Evolutionary conservation across 2,329 filamentous ascomycete genomes (phyloP), one percentile per base, ranked within the genome.

Genomic region (Periconia sp.): DNA sequence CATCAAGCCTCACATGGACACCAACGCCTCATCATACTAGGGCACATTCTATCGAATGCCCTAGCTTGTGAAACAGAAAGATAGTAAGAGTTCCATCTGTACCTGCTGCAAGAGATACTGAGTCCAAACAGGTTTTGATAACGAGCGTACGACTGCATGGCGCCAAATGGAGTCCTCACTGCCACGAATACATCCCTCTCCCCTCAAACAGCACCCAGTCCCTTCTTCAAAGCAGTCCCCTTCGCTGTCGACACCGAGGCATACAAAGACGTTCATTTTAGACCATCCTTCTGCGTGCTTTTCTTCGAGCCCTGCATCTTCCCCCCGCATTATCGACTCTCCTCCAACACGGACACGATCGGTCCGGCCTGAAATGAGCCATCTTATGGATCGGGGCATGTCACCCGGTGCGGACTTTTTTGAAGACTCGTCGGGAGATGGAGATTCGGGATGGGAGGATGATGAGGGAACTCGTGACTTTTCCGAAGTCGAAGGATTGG

Each of bases 221-320:
- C 13, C 24, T 15, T 31, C 48, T 9, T 33, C 46, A 18, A 31
- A 23, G 11, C 34, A 49, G 7, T 37, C 46, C 18, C 33, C 58
- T 23, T 36, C 43, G 9, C 46, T 56, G 8, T 48, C 48, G 21
- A 41, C 23, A 41, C 49, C 30, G 3, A n/a, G n/a, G n/a, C 36
- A 24, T 5, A 57, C 48, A 11, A 51, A 58, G 26, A 54, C 56
- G 3, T 47, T 66, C 15, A 54, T 64, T 5, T 48, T 62, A 13
- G 44, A 56, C 5, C 39, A 60, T 32, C 55, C 62, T 6, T 57
- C 59, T 12, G 56, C 61, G 19, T 57, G 52, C 19, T 28, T 65
- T n/a, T 61, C 61, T 0, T 62, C 57, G 3, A 65, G 57, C 13
- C 57, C 59, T 18, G 61, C 63, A 16, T 63, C 59, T 9, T 65